Evolutionary conservation across 768 basidiomycete species (phyloP), one percentile per base, ranked within the genome.

Genomic region (Hericium coralloides): DNA sequence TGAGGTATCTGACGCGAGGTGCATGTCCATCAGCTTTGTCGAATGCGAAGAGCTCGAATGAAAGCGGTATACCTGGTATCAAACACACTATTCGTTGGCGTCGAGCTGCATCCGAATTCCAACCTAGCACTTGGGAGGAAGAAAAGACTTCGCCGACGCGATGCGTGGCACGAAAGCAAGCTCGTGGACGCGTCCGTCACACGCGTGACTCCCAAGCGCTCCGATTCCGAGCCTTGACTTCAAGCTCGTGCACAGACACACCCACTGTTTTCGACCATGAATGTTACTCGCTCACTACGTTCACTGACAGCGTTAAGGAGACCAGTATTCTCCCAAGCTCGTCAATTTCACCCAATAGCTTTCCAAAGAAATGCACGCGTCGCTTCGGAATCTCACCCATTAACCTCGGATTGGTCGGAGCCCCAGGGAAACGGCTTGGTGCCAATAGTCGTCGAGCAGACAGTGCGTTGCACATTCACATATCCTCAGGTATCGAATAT

Each of bases 381-480:
- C 59, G 3, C 53, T 18, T 64, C 82, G 85, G 59, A 81, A 84
- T 20, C 65, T 82, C 25, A 73, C 81, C 25, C 43, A 45, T 45
- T 45, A 45, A 71, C 74, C 26, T 56, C 64, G 14, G 60, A 66
- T 41, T 66, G 65, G 66, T 72, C 73, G 53, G 76, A 73, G 61
- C 60, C 72, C 14, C 59, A 78, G 17, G 80, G 80, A 5, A 73
- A 79, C 25, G 77, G 80, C 26, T 79, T 95, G 52, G 91, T 95
- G 20, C 92, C 92, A 38, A 94, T 94, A 48, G 92, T 95, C 55
- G 89, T 95, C 60, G 92, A 95, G 66, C 92, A 94, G 70, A 94
- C 92, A 22, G 91, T 92, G 63, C 63, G 74, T 61, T 12, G 26
- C 10, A n/a, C 57, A 25, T 41, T 49, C 51, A 31, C 22, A 37